These are phyloP conservation scores for Mycena citricolor DNA, from an alignment of 1,284 basidiomycete species.

Conservation along the genomic window DNA sequence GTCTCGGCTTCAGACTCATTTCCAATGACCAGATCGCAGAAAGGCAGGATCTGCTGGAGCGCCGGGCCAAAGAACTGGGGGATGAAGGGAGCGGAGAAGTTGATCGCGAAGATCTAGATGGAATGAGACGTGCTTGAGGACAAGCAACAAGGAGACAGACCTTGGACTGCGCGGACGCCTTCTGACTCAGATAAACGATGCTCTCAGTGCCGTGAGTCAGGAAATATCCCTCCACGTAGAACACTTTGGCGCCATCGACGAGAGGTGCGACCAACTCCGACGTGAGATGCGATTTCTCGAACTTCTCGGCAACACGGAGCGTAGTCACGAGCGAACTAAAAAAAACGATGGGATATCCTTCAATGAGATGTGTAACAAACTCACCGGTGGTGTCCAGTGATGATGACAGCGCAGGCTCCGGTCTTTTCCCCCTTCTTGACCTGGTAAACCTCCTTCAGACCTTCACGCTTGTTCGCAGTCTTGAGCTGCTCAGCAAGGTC, in stretches of 20 bases:
- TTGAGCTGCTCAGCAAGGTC: slow-evolving; percentile 87
- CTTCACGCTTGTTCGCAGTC: slow-evolving; percentile 92
- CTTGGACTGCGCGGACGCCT: slow-evolving; percentile 79
- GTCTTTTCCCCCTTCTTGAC: slow-evolving; percentile 87
- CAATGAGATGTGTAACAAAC: slow-evolving; percentile 17
- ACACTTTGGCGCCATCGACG: slow-evolving; percentile 81
- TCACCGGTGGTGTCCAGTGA: slow-evolving; percentile 90
- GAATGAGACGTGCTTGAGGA: slow-evolving; percentile 6
- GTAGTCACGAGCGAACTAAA: slow-evolving; percentile 87
- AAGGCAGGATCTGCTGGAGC: slow-evolving; percentile 77
- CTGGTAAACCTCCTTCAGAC: slow-evolving; percentile 87
- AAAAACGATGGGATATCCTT: background rate
- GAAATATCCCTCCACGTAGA: slow-evolving; percentile 98
- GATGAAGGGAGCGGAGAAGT: slow-evolving; percentile 98
- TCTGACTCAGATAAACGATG: slow-evolving; percentile 77
- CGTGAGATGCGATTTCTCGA: slow-evolving; percentile 77
- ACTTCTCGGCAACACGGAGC: slow-evolving; percentile 88
- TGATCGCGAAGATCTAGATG: slow-evolving; percentile 78
- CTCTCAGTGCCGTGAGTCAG: slow-evolving; percentile 88
- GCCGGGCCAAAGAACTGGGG: slow-evolving; percentile 90
- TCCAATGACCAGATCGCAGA: slow-evolving; percentile 86
- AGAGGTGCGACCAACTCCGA: slow-evolving; percentile 78
- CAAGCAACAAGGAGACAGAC: slow-evolving; percentile 37
- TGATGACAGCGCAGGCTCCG: slow-evolving; percentile 94
- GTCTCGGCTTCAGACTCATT: slow-evolving; percentile 95